These are phyloP conservation scores for Botrytis hyacinthi DNA, from an alignment of 2,329 filamentous ascomycete species.

Conservation along the genomic window DNA sequence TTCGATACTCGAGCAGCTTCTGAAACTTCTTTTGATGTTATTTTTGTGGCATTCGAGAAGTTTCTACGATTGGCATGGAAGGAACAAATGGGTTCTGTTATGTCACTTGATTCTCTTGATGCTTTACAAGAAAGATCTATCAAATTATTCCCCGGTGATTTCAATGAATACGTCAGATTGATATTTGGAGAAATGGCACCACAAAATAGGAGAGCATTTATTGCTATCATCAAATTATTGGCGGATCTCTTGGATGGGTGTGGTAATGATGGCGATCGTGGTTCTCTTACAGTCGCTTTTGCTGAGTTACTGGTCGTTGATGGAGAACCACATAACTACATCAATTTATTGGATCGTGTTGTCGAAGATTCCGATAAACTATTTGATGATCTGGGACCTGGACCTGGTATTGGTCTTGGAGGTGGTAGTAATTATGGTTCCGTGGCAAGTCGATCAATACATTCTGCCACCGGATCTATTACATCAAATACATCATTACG, in stretches of 20 bases:
- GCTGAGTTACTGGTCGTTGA: slow-evolving; percentile 80
- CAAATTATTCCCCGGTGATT: slow-evolving; percentile 69
- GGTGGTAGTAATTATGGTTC: slow-evolving; percentile 32
- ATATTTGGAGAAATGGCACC: slow-evolving; percentile 66
- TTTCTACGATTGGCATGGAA: slow-evolving; percentile 87
- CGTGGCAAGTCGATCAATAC: slow-evolving; percentile 33
- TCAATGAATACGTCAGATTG: slow-evolving; percentile 65
- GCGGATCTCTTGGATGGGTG: slow-evolving; percentile 87
- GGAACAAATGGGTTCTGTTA: slow-evolving; percentile 81
- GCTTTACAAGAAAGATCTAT: slow-evolving; percentile 68
- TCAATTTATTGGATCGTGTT: slow-evolving; percentile 82
- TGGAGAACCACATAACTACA: slow-evolving; percentile 75
- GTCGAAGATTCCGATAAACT: slow-evolving; percentile 87
- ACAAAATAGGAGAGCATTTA: slow-evolving; percentile 74
- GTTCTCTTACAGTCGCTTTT: slow-evolving; percentile 83
- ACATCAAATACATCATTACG: slow-evolving; percentile 86
- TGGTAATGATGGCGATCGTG: slow-evolving; percentile 85
- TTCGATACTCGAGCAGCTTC: slow-evolving; percentile 72
- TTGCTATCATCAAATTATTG: slow-evolving; percentile 78
- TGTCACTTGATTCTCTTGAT: slow-evolving; percentile 68
- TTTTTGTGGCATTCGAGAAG: slow-evolving; percentile 92
- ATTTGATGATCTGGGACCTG: slow-evolving; percentile 63
- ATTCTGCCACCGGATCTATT: slow-evolving; percentile 61
- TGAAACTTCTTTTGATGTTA: slow-evolving; percentile 75
- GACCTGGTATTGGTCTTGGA: slow-evolving; percentile 29